Evolutionary conservation across 2,329 filamentous ascomycete genomes (phyloP).

Genomic region (Knufia fluminis): DNA sequence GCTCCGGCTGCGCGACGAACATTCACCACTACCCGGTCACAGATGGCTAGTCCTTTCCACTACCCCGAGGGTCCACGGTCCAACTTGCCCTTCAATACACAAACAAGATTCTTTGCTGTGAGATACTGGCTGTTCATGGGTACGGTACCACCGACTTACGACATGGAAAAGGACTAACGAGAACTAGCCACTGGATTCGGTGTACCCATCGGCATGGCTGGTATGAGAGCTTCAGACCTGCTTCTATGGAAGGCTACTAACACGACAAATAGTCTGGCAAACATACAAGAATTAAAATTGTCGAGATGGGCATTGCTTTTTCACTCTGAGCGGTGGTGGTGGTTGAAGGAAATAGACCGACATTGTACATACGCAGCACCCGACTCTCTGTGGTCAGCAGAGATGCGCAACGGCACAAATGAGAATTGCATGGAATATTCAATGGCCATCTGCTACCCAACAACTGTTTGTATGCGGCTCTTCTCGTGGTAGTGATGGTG

Average conservation of each 20-base stretch:
- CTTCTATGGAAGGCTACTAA: conserved; percentile 17
- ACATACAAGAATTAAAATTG: conserved; percentile 49
- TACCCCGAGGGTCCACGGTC: conserved; percentile 91
- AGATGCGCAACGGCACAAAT: background rate
- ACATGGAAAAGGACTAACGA: conserved; percentile 8
- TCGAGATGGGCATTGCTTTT: background rate
- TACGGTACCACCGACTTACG: conserved; percentile 34
- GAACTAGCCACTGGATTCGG: conserved; percentile 47
- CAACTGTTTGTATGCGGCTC: too few species aligned
- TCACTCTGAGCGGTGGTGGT: background rate
- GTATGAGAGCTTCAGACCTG: conserved; percentile 37
- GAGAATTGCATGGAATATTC: background rate
- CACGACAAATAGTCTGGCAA: conserved; percentile 51
- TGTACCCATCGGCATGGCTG: conserved; percentile 53
- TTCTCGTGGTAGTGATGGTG: background rate
- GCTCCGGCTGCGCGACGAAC: conserved; percentile 71
- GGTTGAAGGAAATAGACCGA: background rate
- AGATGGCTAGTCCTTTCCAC: conserved; percentile 87
- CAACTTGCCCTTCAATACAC: conserved; percentile 96
- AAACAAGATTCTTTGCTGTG: conserved; percentile 73
- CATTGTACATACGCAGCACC: background rate
- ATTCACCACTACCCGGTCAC: conserved; percentile 78
- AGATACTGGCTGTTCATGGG: conserved; percentile 77
- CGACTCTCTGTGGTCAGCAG: background rate
- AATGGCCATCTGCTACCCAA: too few species aligned